Base-by-base conservation (phyloP, 805 yeast genomes). In the Candida ulmi region DNA sequence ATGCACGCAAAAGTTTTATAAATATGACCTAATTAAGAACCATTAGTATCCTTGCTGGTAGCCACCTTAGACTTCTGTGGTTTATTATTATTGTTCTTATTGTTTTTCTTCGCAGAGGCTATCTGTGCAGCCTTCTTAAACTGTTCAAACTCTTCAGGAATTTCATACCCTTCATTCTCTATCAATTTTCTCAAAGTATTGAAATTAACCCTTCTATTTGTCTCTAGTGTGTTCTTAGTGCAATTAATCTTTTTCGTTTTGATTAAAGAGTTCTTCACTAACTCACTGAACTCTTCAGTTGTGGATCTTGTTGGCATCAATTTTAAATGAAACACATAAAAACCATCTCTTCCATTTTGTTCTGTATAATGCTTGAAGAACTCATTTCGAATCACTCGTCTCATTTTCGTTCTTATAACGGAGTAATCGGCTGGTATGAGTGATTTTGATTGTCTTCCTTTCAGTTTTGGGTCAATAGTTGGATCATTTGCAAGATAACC, bases 371-470 rank as follows among this genome's bases (percentile, higher is more conserved):
- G 16, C 17, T 44, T 31, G 39, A 48, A 36, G 27, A 48, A 41
- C 8, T 34, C n/a, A n/a, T 34, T 21, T n/a, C 47, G 30, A 11
- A 45, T 26, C 6, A 36, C 12, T 30, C 51, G 40, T 26, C 53
- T 38, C 13, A 40, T 11, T n/a, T 44, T 38, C 2, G 44, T 48
- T 17, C 58, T 41, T 11, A 44, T 37, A 18, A 41, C 42, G 4
- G 53, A 21, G 32, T 47, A 50, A 25, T 47, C 51, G 40, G 45
- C 30, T 18, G 54, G 47, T 11, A 45, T 46, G 19, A 42, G 32
- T 16, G 46, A 47, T 30, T 41, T 52, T 15, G 33, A 30, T 19
- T 41, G 38, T 21, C 31, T 35, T 11, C 13, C 18, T 31, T 40
- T 42, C 17, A 41, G 24, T 21, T 21, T 21, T 6, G 9, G 24